Evolutionary conservation across 345 rosid genomes (phyloP).

Genomic region (Excoecaria cochinchinensis): DNA sequence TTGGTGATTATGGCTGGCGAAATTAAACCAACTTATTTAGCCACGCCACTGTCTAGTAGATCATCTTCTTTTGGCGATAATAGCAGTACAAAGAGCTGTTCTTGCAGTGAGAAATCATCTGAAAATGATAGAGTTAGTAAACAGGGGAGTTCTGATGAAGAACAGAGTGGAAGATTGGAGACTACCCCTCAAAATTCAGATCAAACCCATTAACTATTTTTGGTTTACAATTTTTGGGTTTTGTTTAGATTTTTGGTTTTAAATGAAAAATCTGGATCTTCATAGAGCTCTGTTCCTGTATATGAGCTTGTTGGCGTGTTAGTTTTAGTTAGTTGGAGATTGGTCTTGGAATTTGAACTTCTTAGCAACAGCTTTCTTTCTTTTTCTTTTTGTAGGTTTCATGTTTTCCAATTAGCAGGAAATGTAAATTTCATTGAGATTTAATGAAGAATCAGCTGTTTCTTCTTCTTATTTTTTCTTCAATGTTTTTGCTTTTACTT

Average conservation of each 20-base stretch:
- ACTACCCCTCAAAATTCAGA: conserved; percentile 10
- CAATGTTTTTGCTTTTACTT: neutral
- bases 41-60: conserved; percentile 57
- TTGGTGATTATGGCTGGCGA: conserved; percentile 90
- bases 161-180: conserved; percentile 23
- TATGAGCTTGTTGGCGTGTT: conserved; percentile 9
- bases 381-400: neutral
- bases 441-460: conserved; percentile 23
- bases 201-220: conserved; percentile 17
- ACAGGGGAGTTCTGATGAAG: conserved; percentile 13
- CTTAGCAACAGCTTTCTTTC: neutral
- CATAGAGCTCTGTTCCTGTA: conserved; percentile 13
- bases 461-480: neutral
- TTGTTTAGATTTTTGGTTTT: neutral
- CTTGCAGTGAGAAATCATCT: conserved; percentile 32
- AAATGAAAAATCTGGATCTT: conserved; percentile 1
- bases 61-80: conserved; percentile 45
- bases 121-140: conserved; percentile 19
- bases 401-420: conserved; percentile 23
- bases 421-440: conserved; percentile 43
- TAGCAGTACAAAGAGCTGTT: conserved; percentile 40
- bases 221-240: neutral
- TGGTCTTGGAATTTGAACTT: neutral
- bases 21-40: conserved; percentile 65
- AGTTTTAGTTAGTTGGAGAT: neutral